These are phyloP conservation scores for Eucommia ulmoides DNA, from an alignment of 257 asterid species.

Conservation along the genomic window DNA sequence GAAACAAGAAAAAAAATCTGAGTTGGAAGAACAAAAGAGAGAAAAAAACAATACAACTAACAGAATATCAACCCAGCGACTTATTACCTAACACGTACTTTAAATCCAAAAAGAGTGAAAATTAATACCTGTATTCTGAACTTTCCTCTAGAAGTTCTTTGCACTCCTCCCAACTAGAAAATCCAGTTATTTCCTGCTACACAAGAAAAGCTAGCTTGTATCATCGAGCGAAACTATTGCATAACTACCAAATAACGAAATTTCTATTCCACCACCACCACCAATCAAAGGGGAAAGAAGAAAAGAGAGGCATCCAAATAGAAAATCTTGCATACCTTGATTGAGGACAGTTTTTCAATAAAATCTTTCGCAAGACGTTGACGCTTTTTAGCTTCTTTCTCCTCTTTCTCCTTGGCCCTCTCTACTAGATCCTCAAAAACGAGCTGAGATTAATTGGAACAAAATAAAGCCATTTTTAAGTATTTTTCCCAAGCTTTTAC, in stretches of 20 bases:
- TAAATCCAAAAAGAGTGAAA: slow-evolving; percentile 1
- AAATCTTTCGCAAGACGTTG: slow-evolving; percentile 83
- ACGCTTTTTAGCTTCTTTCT: slow-evolving; percentile 84
- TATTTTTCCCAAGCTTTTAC: too few relatives aligned
- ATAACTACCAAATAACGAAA: background rate
- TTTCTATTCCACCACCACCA: background rate
- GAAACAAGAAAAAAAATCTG: too few relatives aligned
- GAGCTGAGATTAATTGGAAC: slow-evolving; percentile 39
- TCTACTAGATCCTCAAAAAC: slow-evolving; percentile 74
- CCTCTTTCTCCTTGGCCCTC: slow-evolving; percentile 95
- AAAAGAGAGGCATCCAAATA: too few relatives aligned
- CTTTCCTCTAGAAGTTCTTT: slow-evolving; percentile 68
- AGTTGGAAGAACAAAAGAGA: slow-evolving; percentile 4
- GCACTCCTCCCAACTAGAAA: slow-evolving; percentile 83
- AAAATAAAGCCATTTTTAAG: background rate
- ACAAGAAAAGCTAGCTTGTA: background rate
- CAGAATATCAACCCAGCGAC: too few relatives aligned
- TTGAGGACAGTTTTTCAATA: slow-evolving; percentile 51
- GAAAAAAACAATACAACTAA: too few relatives aligned
- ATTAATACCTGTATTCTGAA: slow-evolving; percentile 72
- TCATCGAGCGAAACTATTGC: background rate
- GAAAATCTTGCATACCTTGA: slow-evolving; percentile 57
- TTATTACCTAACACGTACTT: too few relatives aligned
- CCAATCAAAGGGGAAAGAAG: too few relatives aligned
- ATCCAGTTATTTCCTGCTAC: slow-evolving; percentile 56